Evolutionary conservation across 177 flowering plant species (phyloP).

Genomic region (Telopea speciosissima): DNA sequence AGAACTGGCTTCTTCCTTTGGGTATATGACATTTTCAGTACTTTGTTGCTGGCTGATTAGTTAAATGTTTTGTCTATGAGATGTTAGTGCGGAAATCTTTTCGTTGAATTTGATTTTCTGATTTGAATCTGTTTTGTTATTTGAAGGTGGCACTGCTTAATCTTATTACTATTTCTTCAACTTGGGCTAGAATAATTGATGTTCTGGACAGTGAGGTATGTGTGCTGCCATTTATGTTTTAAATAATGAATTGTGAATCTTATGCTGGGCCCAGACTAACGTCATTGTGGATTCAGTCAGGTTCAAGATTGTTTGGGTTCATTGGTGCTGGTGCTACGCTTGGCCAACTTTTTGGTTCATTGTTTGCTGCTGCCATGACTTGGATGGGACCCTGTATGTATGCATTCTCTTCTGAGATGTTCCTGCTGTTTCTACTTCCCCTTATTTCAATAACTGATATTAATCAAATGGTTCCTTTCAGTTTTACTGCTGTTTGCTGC

Average conservation of each 20-base stretch:
- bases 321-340: constrained; percentile 99
- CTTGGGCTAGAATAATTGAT: constrained; percentile 98
- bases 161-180: constrained; percentile 93
- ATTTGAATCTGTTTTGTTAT: constrained; percentile 10
- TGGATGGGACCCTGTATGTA: constrained; percentile 89
- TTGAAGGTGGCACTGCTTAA: constrained; percentile 85
- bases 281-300: constrained; percentile 71
- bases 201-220: constrained; percentile 93
- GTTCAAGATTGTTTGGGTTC: constrained; percentile 97
- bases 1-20: constrained; percentile 85
- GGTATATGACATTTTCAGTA: constrained; percentile 52
- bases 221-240: constrained; percentile 10
- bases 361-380: constrained; percentile 88
- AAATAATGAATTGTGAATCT: neutral
- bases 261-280: constrained; percentile 15
- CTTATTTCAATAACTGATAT: neutral
- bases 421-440: neutral
- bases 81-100: neutral
- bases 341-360: constrained; percentile 93
- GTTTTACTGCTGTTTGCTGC: constrained; percentile 86
- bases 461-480: constrained; percentile 22
- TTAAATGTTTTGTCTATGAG: neutral
- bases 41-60: constrained; percentile 5
- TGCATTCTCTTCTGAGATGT: constrained; percentile 3
- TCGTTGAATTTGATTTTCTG: constrained; percentile 5